Percentiles rank a stretch among this genome's conserved stretches.
These are phyloP conservation scores for Fusarium burgessii DNA, from an alignment of 2,329 filamentous ascomycete species.

Conservation along the genomic window DNA sequence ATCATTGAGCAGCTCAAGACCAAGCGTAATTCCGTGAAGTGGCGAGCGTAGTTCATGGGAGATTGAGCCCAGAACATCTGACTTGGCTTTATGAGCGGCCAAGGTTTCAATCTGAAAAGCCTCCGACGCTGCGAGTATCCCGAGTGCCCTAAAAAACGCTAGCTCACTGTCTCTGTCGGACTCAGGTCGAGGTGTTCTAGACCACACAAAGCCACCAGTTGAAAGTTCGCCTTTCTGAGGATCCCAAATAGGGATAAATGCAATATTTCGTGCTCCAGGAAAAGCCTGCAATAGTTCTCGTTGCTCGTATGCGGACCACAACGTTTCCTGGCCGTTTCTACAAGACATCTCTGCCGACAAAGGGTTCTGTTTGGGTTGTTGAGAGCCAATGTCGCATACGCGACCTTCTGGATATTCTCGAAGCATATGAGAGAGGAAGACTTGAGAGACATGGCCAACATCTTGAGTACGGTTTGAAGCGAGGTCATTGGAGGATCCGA, in stretches of 20 bases:
- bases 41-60: conserved; percentile 12
- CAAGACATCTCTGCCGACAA: too few relatives aligned
- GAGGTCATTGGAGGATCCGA: not conserved
- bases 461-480: not conserved
- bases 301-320: not conserved
- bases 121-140: not conserved
- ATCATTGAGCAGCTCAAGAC: not conserved
- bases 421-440: not conserved
- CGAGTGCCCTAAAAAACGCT: not conserved
- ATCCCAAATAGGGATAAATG: conserved; percentile 8
- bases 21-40: not conserved
- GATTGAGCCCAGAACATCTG: not conserved
- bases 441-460: not conserved
- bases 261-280: not conserved
- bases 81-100: not conserved
- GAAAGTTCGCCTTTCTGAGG: not conserved
- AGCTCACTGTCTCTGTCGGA: not conserved
- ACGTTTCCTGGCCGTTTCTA: not conserved
- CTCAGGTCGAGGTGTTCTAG: not conserved
- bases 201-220: not conserved
- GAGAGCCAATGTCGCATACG: not conserved
- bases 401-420: not conserved
- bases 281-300: not conserved
- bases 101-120: not conserved
- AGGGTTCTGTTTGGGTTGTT: not conserved